Evolutionary conservation across 1,284 basidiomycete genomes (phyloP).

Genomic region (Ustilago curta): DNA sequence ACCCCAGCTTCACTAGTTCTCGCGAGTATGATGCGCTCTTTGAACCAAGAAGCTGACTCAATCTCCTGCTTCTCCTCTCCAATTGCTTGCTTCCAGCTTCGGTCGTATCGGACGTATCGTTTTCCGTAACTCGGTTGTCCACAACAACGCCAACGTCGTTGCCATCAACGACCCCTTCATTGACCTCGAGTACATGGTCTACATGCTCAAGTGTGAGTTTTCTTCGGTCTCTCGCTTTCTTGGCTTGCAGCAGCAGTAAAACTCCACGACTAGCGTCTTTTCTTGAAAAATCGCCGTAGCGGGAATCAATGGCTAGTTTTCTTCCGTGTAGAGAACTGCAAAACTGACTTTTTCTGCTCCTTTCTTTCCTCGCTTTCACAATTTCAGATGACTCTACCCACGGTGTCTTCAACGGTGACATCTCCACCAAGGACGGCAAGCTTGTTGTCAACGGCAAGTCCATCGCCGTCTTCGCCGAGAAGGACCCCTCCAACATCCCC

Average conservation of each 20-base stretch:
- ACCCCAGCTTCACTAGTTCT: background rate
- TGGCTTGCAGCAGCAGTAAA: background rate
- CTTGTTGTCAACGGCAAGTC: constrained; percentile 85
- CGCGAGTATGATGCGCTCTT: background rate
- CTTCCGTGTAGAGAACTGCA: background rate
- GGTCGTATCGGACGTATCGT: constrained; percentile 77
- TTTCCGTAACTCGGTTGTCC: constrained; percentile 78
- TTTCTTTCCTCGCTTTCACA: background rate
- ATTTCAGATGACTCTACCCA: constrained; percentile 85
- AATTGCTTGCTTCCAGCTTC: constrained; percentile 48
- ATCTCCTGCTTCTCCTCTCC: background rate
- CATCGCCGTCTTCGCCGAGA: constrained; percentile 84
- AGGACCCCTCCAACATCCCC: constrained; percentile 86
- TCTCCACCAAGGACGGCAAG: constrained; percentile 88
- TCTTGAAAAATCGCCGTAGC: background rate
- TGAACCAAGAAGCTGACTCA: constrained; percentile 7
- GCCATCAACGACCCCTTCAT: constrained; percentile 82
- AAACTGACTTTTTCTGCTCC: background rate
- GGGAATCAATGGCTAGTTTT: background rate
- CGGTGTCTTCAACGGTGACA: constrained; percentile 90
- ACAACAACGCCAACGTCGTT: constrained; percentile 60
- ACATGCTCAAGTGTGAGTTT: constrained; percentile 90
- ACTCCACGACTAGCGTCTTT: background rate
- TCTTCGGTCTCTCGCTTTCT: background rate
- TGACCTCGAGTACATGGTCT: constrained; percentile 76